Percentiles rank a stretch among this genome's conserved stretches.
Conservation (phyloP, 2,329 filamentous ascomycete species). For the Tolypocladium tundrense region DNA sequence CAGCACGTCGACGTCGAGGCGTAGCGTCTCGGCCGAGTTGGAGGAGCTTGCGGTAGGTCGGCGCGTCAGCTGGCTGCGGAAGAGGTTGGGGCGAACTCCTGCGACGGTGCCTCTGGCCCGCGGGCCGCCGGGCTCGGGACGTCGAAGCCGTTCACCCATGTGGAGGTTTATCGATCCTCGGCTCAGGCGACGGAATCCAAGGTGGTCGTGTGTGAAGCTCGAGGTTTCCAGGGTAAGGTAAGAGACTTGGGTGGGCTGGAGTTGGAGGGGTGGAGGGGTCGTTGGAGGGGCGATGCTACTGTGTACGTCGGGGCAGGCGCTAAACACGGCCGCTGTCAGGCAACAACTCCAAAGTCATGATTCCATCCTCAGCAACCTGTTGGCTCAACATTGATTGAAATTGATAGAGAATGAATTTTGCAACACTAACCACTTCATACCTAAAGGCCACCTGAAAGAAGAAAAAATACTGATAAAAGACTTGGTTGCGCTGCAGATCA, state of each 20-base stretch:
- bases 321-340: not conserved
- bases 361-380: too few relatives aligned
- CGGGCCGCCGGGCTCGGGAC: not conserved
- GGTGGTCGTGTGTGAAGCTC: not conserved
- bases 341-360: too few relatives aligned
- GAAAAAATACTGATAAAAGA: too few relatives aligned
- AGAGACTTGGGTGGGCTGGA: not conserved
- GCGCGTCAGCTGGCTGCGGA: constrained; percentile 48
- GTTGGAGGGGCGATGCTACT: not conserved
- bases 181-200: not conserved
- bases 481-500: too few relatives aligned
- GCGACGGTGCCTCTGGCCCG: constrained; percentile 4
- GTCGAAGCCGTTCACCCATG: constrained; percentile 3
- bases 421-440: too few relatives aligned
- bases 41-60: constrained; percentile 37
- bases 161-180: not conserved
- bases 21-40: constrained; percentile 33
- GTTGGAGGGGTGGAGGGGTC: not conserved
- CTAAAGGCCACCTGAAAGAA: too few relatives aligned
- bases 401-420: too few relatives aligned
- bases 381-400: too few relatives aligned
- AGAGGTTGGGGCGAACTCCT: constrained; percentile 33
- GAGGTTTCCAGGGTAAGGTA: not conserved
- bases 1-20: constrained; percentile 36
- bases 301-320: not conserved